These are phyloP conservation scores for Obba rivulosa DNA, from an alignment of 768 basidiomycete genomes.

Conservation along the genomic window DNA sequence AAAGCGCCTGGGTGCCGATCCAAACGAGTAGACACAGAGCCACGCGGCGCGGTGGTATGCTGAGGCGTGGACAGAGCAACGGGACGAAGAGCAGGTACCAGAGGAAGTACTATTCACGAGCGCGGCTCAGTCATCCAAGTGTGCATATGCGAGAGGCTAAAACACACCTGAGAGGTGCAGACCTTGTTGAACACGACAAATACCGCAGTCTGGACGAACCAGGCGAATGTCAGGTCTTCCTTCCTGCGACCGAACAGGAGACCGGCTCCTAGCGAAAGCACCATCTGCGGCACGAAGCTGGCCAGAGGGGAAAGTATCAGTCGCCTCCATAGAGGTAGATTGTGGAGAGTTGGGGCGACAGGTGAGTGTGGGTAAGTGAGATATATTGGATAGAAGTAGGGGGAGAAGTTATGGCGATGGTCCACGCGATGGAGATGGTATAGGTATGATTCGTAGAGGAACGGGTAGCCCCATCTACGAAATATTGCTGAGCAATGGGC, in stretches of 20 bases:
- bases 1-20: slow-evolving; percentile 76
- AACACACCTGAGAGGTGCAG: slow-evolving; percentile 87
- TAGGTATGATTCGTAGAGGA: slow-evolving; percentile 86
- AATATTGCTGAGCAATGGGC: background rate
- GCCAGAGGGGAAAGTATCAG: slow-evolving; percentile 67
- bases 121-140: too few species aligned
- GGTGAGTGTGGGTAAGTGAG: slow-evolving; percentile 60
- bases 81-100: slow-evolving; percentile 94
- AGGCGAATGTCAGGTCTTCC: slow-evolving; percentile 68
- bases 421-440: slow-evolving; percentile 90
- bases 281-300: slow-evolving; percentile 82
- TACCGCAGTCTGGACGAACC: slow-evolving; percentile 85
- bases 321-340: slow-evolving; percentile 30
- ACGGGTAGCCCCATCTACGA: slow-evolving; percentile 88
- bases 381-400: slow-evolving; percentile 95
- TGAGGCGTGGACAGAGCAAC: slow-evolving; percentile 64
- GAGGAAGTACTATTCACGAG: slow-evolving; percentile 87
- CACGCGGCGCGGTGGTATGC: slow-evolving; percentile 40
- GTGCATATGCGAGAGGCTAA: background rate
- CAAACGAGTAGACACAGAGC: slow-evolving; percentile 50
- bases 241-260: slow-evolving; percentile 57
- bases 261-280: slow-evolving; percentile 64
- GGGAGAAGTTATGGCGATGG: slow-evolving; percentile 97
- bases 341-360: slow-evolving; percentile 9
- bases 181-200: slow-evolving; percentile 99